Evolutionary conservation across 371 early-diverging fungal genomes (phyloP).

Genomic region (Lichtheimia ramosa): DNA sequence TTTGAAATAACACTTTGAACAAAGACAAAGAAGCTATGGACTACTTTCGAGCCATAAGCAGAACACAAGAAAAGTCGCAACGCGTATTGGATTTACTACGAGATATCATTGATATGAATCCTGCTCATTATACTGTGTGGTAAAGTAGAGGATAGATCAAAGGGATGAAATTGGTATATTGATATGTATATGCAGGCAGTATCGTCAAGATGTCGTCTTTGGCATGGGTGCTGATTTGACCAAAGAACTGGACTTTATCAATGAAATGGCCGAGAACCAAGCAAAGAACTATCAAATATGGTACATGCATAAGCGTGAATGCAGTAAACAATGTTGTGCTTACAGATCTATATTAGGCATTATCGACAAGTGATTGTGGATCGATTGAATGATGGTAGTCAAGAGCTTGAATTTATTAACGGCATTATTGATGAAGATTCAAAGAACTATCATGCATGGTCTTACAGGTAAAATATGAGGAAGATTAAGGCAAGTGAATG

Average conservation of each 20-base stretch:
- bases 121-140: constrained; percentile 97
- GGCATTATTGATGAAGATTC: constrained; percentile 75
- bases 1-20: background rate
- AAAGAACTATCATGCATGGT: constrained; percentile 99
- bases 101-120: constrained; percentile 80
- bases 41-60: constrained; percentile 83
- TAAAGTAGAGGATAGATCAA: constrained; percentile 22
- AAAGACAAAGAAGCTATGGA: constrained; percentile 82
- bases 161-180: too few species aligned
- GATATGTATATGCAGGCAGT: constrained; percentile 58
- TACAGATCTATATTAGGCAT: constrained; percentile 55
- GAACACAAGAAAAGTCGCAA: constrained; percentile 67
- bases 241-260: constrained; percentile 77
- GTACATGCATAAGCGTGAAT: constrained; percentile 37
- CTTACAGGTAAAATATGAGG: constrained; percentile 63
- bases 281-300: constrained; percentile 96
- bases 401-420: constrained; percentile 74
- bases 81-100: constrained; percentile 83
- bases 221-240: constrained; percentile 61
- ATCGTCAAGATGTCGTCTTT: constrained; percentile 78
- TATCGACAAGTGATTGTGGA: constrained; percentile 87
- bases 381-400: constrained; percentile 45
- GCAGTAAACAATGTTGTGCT: too few species aligned
- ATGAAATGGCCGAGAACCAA: constrained; percentile 66
- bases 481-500: background rate